These are phyloP conservation scores for Cryptosporidium canis DNA, from an alignment of 169 alveolate species.

Conservation along the genomic window DNA sequence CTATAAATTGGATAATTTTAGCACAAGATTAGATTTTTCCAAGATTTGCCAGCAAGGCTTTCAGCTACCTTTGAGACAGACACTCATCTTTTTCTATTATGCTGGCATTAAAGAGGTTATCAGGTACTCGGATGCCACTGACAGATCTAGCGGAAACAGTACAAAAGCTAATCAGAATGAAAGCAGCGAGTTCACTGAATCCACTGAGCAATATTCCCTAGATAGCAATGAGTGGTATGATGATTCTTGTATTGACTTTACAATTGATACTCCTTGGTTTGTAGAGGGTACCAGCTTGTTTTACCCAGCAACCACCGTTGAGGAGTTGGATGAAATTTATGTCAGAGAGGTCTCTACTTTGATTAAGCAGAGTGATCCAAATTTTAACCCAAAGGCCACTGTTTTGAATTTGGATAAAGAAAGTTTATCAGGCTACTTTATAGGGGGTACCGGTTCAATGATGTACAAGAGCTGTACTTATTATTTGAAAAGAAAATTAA, in stretches of 20 bases:
- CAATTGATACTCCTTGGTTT: slow-evolving; percentile 51
- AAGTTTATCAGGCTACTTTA: slow-evolving; percentile 26
- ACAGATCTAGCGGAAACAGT: neutral
- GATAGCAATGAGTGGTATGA: slow-evolving; percentile 5
- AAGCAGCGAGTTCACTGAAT: slow-evolving; percentile 9
- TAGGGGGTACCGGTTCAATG: slow-evolving; percentile 71
- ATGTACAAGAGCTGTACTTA: slow-evolving; percentile 61
- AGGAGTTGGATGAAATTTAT: neutral
- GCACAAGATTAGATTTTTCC: neutral
- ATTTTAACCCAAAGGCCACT: slow-evolving; percentile 52
- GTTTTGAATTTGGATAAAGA: slow-evolving; percentile 25
- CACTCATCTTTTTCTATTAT: slow-evolving; percentile 46
- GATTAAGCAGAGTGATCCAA: slow-evolving; percentile 37
- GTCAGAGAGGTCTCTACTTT: slow-evolving; percentile 10
- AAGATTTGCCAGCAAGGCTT: slow-evolving; percentile 48
- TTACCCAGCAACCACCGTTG: slow-evolving; percentile 9
- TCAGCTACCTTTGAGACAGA: slow-evolving; percentile 64
- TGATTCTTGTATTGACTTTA: neutral
- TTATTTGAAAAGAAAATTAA: slow-evolving; percentile 19
- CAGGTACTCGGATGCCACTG: neutral
- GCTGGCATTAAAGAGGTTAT: slow-evolving; percentile 33
- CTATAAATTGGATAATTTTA: neutral
- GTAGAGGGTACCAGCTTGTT: slow-evolving; percentile 13
- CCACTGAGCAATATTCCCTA: neutral
- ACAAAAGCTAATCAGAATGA: neutral